Evolutionary conservation across 2,329 filamentous ascomycete genomes (phyloP).

Genomic region (Furcasterigmium furcatum): DNA sequence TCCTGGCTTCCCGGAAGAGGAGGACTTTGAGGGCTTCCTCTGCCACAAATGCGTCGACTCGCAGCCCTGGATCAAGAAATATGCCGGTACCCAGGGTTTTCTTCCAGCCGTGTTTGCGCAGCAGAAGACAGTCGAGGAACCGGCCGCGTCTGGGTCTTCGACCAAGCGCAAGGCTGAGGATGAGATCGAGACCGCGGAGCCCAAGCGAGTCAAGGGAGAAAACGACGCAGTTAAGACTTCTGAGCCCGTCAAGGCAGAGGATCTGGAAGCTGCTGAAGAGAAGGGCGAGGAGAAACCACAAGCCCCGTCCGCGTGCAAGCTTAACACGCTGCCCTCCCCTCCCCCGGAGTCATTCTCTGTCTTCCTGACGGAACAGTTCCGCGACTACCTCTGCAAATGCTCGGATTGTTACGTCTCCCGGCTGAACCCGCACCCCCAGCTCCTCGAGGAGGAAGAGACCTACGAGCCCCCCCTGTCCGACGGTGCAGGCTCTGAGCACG

Average conservation of each 20-base stretch:
- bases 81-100: conserved; percentile 78
- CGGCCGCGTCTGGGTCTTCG: conserved; percentile 17
- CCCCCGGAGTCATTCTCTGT: conserved; percentile 66
- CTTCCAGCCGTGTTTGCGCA: conserved; percentile 63
- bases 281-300: conserved; percentile 7
- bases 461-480: conserved; percentile 90
- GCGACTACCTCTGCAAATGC: conserved; percentile 80
- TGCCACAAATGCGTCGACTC: conserved; percentile 92
- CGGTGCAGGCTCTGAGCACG: conserved; percentile 50
- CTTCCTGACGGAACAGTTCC: conserved; percentile 78
- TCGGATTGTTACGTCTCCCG: conserved; percentile 67
- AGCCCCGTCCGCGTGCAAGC: conserved; percentile 51
- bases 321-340: conserved; percentile 52
- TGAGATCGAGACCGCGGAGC: conserved; percentile 32
- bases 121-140: conserved; percentile 13
- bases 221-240: conserved; percentile 11
- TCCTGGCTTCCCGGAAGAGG: conserved; percentile 82
- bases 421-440: conserved; percentile 69
- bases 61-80: conserved; percentile 87
- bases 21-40: conserved; percentile 84
- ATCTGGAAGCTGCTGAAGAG: conserved; percentile 10
- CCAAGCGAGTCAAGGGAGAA: conserved; percentile 53
- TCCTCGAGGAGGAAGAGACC: conserved; percentile 89
- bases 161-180: conserved; percentile 69
- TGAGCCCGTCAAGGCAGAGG: conserved; percentile 5